Percentiles rank a stretch among this genome's conserved stretches.
These are phyloP conservation scores for Bauhinia variegata DNA, from an alignment of 306 rosid species.

Conservation along the genomic window DNA sequence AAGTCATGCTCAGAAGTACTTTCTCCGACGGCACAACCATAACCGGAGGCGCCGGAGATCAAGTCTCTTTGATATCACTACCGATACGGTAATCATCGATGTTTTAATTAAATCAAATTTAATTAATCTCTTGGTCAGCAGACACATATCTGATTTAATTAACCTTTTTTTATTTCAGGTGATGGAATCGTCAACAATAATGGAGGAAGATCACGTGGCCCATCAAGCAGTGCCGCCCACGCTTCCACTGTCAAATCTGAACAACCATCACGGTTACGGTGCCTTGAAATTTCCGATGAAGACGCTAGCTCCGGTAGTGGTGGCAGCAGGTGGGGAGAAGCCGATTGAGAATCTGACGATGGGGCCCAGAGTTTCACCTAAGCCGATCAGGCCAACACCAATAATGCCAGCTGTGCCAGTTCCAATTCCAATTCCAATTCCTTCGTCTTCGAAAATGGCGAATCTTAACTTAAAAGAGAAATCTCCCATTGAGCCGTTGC, in stretches of 20 bases:
- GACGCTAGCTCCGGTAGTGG: constrained; percentile 34
- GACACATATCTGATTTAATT: not conserved
- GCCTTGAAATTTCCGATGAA: constrained; percentile 46
- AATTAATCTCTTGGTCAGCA: not conserved
- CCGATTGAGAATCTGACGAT: constrained; percentile 10
- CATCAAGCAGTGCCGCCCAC: constrained; percentile 34
- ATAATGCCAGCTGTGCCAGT: constrained; percentile 62
- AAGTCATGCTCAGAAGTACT: constrained; percentile 94
- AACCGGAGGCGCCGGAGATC: constrained; percentile 92
- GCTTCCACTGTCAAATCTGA: constrained; percentile 39
- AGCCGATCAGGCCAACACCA: constrained; percentile 68
- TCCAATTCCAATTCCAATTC: too few relatives aligned
- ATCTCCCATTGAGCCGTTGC: constrained; percentile 38
- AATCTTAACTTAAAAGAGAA: constrained; percentile 59
- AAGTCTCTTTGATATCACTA: constrained; percentile 89
- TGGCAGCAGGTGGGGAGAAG: constrained; percentile 33
- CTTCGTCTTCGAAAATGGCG: constrained; percentile 76
- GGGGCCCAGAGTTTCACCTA: constrained; percentile 12
- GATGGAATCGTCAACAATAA: constrained; percentile 50
- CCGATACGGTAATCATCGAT: constrained; percentile 51
- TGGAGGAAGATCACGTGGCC: constrained; percentile 51
- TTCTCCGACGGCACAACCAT: constrained; percentile 74
- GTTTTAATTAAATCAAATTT: not conserved
- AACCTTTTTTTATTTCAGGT: constrained; percentile 37
- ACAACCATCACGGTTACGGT: constrained; percentile 25